Base-by-base conservation (phyloP, 768 basidiomycete genomes). In the Mycena polygramma region DNA sequence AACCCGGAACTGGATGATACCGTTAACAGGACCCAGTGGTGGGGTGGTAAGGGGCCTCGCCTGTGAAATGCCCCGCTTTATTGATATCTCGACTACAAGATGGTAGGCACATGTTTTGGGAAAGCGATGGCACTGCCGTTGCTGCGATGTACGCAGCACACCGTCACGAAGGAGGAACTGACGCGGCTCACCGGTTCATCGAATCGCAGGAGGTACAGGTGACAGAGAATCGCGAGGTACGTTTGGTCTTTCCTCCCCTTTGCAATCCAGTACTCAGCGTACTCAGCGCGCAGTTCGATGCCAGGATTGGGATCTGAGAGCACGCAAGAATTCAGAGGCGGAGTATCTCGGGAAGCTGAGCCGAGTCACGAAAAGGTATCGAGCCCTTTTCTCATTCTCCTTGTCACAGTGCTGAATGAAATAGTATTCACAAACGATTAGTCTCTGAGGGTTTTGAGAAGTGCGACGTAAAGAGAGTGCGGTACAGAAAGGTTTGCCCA, bases 171-270 rank as follows among this genome's bases (percentile, higher is more conserved):
- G 43, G 35, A 19, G 63, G 45, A n/a, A 2, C 36, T 19, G 49
- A 62, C 19, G 61, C 61, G 4, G 49, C 43, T n/a, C 26, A 24
- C 41, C 36, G 30, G 2, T 64, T 64, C 26, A 14, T 64, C 7
- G 10, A n/a, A 22, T 14, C 24, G 7, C 63, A 48, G 41, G 20
- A 13, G 7, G 20, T 14, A 1, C 5, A 24, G 20, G 63, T 57
- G 20, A 11, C 17, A 5, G 20, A 35, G 30, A 15, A 36, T 15
- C 19, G 53, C 15, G 19, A 46, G 0, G 63, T 64, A 64, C 11
- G 53, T 46, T 30, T 30, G 22, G 4, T 2, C 24, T 57, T 14
- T 20, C 26, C 19, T 35, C 43, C n/a, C 7, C 2, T 30, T 30
- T 6, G 30, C 30, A 30, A 30, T 30, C 30, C 43, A 59, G 30